Percentiles rank a stretch among this genome's conserved stretches.
Evolutionary conservation across 805 yeast species (phyloP).

Genomic region (Starmerella cellae): DNA sequence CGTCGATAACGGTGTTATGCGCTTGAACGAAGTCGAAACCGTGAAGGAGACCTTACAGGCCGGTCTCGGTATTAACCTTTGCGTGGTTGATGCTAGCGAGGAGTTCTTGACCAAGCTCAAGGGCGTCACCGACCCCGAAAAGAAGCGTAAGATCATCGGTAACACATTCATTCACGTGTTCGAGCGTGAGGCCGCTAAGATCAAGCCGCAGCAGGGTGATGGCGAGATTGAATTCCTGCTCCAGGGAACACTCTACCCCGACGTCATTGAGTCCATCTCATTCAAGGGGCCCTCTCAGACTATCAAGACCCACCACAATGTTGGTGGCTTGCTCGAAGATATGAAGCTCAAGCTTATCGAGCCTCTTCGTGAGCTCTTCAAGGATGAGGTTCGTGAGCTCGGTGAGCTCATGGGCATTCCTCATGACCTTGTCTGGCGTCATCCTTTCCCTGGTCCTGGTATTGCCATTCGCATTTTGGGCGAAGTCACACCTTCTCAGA

Average conservation of each 20-base stretch:
- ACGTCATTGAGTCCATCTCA: conserved; percentile 94
- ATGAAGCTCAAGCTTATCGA: conserved; percentile 97
- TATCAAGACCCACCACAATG: conserved; percentile 98
- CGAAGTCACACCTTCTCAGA: conserved; percentile 87
- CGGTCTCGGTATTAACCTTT: conserved; percentile 87
- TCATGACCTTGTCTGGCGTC: conserved; percentile 97
- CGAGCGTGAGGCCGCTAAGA: conserved; percentile 87
- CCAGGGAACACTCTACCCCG: conserved; percentile 97
- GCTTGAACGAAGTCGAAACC: conserved; percentile 78
- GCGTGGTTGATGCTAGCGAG: conserved; percentile 88
- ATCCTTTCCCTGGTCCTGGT: conserved; percentile 99
- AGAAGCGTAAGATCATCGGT: conserved; percentile 97
- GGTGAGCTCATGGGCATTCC: conserved; percentile 94
- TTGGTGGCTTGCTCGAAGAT: conserved; percentile 93
- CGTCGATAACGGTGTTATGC: conserved; percentile 96
- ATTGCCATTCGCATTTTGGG: conserved; percentile 96
- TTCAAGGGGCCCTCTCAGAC: conserved; percentile 99
- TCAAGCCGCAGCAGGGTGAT: conserved; percentile 69
- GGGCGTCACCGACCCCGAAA: conserved; percentile 97
- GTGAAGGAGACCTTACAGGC: conserved; percentile 83
- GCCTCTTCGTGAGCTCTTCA: conserved; percentile 96
- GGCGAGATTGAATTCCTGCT: conserved; percentile 82
- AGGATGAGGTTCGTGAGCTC: conserved; percentile 94
- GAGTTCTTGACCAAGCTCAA: conserved; percentile 73
- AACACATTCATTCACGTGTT: conserved; percentile 94